phyloP scores from a whole-genome alignment of 345 rosid species.

The Streptanthus diversifolius region DNA sequence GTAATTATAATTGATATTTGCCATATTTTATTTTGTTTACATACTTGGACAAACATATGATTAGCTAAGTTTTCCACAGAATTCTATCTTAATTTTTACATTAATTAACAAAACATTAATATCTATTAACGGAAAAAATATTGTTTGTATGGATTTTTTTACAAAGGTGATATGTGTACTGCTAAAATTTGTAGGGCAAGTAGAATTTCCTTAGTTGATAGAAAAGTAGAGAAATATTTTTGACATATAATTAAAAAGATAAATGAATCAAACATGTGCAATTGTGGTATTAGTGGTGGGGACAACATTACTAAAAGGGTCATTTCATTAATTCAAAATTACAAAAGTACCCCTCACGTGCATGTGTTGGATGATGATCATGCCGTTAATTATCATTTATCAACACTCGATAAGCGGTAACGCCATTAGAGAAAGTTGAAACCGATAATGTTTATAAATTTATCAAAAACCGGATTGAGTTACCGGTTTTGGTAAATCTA shows the following conservation, averaged over 20 bases:
- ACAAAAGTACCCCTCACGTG: conserved; percentile 36
- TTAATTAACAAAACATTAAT: neutral
- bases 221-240: neutral
- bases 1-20: neutral
- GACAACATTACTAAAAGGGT: conserved; percentile 21
- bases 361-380: conserved; percentile 31
- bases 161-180: neutral
- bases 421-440: neutral
- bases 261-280: conserved; percentile 32
- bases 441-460: neutral
- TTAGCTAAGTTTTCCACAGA: neutral
- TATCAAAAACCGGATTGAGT: neutral
- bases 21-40: neutral
- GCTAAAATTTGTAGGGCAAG: neutral
- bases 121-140: neutral
- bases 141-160: neutral
- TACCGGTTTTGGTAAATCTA: neutral
- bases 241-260: conserved; percentile 8
- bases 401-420: conserved; percentile 4
- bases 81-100: neutral
- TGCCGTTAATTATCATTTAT: conserved; percentile 25
- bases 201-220: conserved; percentile 14
- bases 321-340: conserved; percentile 20
- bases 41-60: neutral
- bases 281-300: conserved; percentile 38